Evolutionary conservation across 345 rosid species (phyloP), one percentile per base, ranked within the genome.

Genomic region (Angophora floribunda): DNA sequence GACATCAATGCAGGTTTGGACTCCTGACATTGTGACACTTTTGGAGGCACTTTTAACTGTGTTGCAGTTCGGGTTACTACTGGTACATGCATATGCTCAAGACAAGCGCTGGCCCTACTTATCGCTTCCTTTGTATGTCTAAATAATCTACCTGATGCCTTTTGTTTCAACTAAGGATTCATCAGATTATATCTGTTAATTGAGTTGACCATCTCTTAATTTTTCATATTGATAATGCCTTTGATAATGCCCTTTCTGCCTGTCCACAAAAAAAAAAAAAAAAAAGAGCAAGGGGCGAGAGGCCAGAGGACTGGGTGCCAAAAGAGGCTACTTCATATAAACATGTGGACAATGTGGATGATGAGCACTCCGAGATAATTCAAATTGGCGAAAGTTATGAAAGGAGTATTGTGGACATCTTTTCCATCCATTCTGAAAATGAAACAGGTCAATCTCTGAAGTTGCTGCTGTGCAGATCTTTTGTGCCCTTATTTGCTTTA

Each of bases 291-390:
- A 94, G 99, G 92, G 91, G 92, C 47, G 94, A 96, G 89, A 96
- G 99, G 93, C 99, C 99, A 85, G 95, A 94, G 91, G 99, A 96
- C 51, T 97, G 98, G 99, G 98, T 96, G 88, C 99, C 99, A 52
- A 96, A 92, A 90, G 98, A 96, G 92, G 85, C 79, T 86, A 87
- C 89, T 90, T 85, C 93, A 91, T 86, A 78, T 28, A 89, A 89
- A 85, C 87, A 89, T 63, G 88, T 88, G 59, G 86, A 87, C 88
- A 90, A 86, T 93, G 90, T 63, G 52, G 88, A 87, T 91, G 94
- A 92, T 70, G 92, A 87, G 21, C 91, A 91, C 86, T 89, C 94
- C 70, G 95, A 91, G 89, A 93, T 92, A 47, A 61, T 53, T 92
- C 89, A 86, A 86, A 91, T 78, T 89, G 90, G 70, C 53, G 99